These are phyloP conservation scores for Termitomyces sp. DNA, from an alignment of 768 basidiomycete genomes.

Conservation along the genomic window DNA sequence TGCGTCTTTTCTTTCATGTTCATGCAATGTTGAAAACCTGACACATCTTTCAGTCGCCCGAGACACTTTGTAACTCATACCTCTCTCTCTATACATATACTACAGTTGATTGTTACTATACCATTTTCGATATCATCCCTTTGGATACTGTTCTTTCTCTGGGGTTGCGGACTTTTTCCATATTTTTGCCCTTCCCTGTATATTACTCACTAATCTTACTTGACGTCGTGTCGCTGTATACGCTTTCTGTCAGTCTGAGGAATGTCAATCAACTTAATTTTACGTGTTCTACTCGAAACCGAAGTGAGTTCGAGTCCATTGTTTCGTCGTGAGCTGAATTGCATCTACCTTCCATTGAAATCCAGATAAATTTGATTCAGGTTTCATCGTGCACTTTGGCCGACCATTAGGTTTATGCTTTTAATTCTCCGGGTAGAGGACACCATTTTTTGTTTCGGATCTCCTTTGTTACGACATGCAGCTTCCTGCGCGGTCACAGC, in stretches of 20 bases:
- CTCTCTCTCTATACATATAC: background rate
- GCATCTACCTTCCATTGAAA: no score
- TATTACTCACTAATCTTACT: no score
- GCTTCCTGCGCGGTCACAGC: background rate
- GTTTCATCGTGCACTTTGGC: background rate
- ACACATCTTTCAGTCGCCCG: background rate
- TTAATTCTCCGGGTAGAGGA: no score
- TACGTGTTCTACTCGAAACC: background rate
- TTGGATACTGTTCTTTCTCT: background rate
- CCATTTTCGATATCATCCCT: background rate
- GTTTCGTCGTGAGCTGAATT: background rate
- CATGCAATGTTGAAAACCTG: background rate
- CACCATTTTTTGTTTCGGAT: no score
- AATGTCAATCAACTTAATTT: background rate
- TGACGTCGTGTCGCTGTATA: background rate
- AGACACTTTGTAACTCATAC: background rate
- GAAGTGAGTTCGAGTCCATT: no score
- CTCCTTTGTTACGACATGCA: background rate
- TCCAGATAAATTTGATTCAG: background rate
- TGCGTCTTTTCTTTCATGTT: background rate
- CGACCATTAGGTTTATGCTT: background rate
- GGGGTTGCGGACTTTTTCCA: background rate
- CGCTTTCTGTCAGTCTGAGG: background rate
- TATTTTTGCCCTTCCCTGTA: background rate
- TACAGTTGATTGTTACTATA: constrained; percentile 1